A percentile compares a stretch with the other conserved stretches of the same genome.
These are phyloP conservation scores for Chaetomium globosum DNA, from an alignment of 2,329 filamentous ascomycete genomes.

Conservation along the genomic window DNA sequence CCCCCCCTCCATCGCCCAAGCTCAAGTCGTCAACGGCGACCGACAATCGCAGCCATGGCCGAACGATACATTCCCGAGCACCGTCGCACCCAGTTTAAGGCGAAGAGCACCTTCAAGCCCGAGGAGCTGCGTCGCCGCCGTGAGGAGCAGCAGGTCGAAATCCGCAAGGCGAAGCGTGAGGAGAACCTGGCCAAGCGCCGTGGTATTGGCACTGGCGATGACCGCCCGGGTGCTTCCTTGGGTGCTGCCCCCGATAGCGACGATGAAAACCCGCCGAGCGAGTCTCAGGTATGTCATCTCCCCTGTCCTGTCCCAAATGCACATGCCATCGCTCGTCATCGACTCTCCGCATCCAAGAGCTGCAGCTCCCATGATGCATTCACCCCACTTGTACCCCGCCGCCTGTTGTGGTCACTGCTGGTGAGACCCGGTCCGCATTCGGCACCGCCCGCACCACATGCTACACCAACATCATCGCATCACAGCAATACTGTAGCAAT, in stretches of 20 bases:
- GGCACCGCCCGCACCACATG: conserved; percentile 12
- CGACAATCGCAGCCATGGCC: conserved; percentile 69
- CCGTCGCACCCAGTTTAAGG: conserved; percentile 99
- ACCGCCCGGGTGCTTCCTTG: conserved; percentile 77
- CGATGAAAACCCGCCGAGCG: conserved; percentile 91
- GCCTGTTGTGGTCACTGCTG: conserved; percentile 27
- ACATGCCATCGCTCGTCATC: conserved; percentile 6
- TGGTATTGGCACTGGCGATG: conserved; percentile 83
- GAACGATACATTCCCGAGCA: conserved; percentile 99
- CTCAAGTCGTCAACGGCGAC: conserved; percentile 31
- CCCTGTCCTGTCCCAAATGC: neutral
- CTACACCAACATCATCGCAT: neutral
- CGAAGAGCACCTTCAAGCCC: conserved; percentile 98
- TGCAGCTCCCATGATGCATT: conserved; percentile 23
- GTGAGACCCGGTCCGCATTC: conserved; percentile 24
- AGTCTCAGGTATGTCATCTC: conserved; percentile 76
- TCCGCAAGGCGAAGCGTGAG: conserved; percentile 96
- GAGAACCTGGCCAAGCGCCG: conserved; percentile 98
- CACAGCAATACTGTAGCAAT: conserved; percentile 13
- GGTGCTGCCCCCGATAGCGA: conserved; percentile 94
- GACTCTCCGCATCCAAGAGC: conserved; percentile 19
- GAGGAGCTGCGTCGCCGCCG: conserved; percentile 97
- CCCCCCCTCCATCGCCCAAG: conserved; percentile 15
- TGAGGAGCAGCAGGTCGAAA: conserved; percentile 99
- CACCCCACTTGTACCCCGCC: conserved; percentile 37